These are phyloP conservation scores for Dryadomyces quercivorus DNA, from an alignment of 2,329 filamentous ascomycete species.

Conservation along the genomic window DNA sequence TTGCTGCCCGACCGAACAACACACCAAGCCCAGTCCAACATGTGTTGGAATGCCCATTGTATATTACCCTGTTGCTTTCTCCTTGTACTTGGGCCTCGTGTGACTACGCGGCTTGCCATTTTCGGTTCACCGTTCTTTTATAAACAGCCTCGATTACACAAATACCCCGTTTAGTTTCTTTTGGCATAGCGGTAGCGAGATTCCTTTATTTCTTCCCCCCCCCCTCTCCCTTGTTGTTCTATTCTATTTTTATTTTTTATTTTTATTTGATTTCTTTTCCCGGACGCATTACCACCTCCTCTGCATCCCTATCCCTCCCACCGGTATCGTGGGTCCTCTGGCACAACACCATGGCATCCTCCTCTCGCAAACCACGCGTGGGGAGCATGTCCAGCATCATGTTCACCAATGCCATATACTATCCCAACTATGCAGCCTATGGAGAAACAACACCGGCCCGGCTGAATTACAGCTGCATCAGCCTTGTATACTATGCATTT, in stretches of 20 bases:
- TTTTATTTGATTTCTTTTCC: neutral
- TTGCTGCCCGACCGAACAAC: slow-evolving; percentile 8
- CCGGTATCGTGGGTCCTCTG: neutral
- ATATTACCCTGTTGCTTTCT: neutral
- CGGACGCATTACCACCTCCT: too few species aligned
- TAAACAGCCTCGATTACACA: neutral
- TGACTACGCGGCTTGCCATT: neutral
- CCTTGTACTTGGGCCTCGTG: neutral
- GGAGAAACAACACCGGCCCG: slow-evolving; percentile 59
- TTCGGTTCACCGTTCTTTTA: neutral
- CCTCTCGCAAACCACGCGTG: slow-evolving; percentile 32
- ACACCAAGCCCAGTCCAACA: neutral
- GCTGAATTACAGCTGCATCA: slow-evolving; percentile 64
- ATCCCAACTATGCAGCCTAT: slow-evolving; percentile 69
- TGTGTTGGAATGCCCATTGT: neutral
- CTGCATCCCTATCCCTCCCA: neutral
- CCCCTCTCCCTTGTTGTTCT: neutral
- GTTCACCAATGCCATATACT: slow-evolving; percentile 69
- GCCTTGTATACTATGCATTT: slow-evolving; percentile 75
- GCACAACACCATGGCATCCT: slow-evolving; percentile 21
- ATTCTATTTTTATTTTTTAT: neutral
- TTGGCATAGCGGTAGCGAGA: neutral
- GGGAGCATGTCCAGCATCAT: slow-evolving; percentile 36
- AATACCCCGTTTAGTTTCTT: neutral
- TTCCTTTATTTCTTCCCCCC: neutral